Evolutionary conservation across 768 basidiomycete genomes (phyloP).

Genomic region (Tylopilus sp.): DNA sequence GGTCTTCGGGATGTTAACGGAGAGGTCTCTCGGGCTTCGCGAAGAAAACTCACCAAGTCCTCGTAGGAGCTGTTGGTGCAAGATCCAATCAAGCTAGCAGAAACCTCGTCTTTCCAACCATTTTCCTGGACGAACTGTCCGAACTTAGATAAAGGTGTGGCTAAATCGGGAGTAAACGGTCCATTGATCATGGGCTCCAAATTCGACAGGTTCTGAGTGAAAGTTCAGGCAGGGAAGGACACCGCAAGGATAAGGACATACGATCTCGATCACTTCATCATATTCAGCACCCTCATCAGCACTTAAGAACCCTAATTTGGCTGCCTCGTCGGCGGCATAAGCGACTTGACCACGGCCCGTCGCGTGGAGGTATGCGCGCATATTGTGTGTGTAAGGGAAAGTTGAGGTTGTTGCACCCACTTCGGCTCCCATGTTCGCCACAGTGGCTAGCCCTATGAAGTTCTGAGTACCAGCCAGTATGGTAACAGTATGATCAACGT

Average conservation of each 20-base stretch:
- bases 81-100: slow-evolving; percentile 93
- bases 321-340: slow-evolving; percentile 80
- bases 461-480: not conserved
- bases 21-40: not conserved
- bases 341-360: slow-evolving; percentile 89
- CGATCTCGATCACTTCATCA: slow-evolving; percentile 92
- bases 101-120: slow-evolving; percentile 91
- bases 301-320: slow-evolving; percentile 67
- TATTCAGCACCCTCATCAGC: slow-evolving; percentile 91
- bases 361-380: slow-evolving; percentile 86
- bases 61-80: slow-evolving; percentile 99
- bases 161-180: slow-evolving; percentile 95
- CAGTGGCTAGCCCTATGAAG: slow-evolving; percentile 76
- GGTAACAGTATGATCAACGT: slow-evolving; percentile 9
- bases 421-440: slow-evolving; percentile 99
- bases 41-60: slow-evolving; percentile 62
- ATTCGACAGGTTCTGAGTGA: slow-evolving; percentile 71
- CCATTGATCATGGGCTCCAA: slow-evolving; percentile 94
- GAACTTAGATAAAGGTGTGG: slow-evolving; percentile 91
- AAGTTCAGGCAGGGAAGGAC: not conserved
- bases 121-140: slow-evolving; percentile 73
- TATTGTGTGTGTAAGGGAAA: slow-evolving; percentile 91
- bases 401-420: slow-evolving; percentile 99
- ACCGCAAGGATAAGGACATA: slow-evolving; percentile 35
- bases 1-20: slow-evolving; percentile 48